A percentile compares a stretch with the other conserved stretches of the same genome.
Conservation (phyloP, 169 alveolate species). For the Plasmodium blacklocki region DNA sequence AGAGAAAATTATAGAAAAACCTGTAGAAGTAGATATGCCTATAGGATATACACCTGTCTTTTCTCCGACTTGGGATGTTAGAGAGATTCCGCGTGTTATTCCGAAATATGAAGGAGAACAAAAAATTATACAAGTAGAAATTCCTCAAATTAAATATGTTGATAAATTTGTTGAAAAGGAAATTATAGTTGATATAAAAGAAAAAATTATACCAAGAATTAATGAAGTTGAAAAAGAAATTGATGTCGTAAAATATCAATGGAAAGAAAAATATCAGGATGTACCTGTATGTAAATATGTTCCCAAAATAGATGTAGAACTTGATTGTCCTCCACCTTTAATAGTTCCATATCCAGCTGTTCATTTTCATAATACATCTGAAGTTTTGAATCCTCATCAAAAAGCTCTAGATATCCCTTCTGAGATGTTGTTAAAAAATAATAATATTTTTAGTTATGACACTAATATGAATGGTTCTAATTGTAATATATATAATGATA, state of each 20-base stretch:
- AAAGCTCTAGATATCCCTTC: conserved; percentile 46
- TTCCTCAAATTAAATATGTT: conserved; percentile 88
- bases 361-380: conserved; percentile 77
- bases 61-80: conserved; percentile 89
- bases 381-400: conserved; percentile 72
- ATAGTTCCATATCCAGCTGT: conserved; percentile 89
- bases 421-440: conserved; percentile 62
- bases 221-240: conserved; percentile 88
- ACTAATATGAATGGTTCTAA: not conserved
- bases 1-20: conserved; percentile 82
- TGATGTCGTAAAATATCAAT: conserved; percentile 88
- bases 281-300: conserved; percentile 90
- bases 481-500: no score
- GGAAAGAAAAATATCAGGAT: conserved; percentile 90
- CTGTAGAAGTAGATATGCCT: conserved; percentile 86
- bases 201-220: conserved; percentile 88
- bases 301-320: conserved; percentile 90
- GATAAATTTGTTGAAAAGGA: conserved; percentile 89
- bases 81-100: conserved; percentile 89
- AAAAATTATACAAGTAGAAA: conserved; percentile 87
- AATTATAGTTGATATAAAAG: conserved; percentile 89
- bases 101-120: conserved; percentile 91
- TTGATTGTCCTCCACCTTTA: conserved; percentile 90
- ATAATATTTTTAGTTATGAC: conserved; percentile 9
- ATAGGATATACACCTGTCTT: conserved; percentile 89